These are phyloP conservation scores for Mycena vitilis DNA, from an alignment of 768 basidiomycete species.

Conservation along the genomic window DNA sequence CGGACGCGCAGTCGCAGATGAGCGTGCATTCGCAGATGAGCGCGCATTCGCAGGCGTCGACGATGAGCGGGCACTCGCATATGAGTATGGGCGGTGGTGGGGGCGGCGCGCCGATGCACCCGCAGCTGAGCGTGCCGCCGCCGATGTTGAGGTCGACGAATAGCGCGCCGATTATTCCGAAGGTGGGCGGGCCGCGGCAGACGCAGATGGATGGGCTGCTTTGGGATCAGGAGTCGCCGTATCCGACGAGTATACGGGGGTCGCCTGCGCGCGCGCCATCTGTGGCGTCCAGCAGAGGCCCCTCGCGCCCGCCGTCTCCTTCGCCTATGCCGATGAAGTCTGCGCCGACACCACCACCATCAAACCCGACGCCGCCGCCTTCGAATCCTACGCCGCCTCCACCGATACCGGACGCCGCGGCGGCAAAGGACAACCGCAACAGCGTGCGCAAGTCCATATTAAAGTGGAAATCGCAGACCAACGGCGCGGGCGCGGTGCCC, in stretches of 20 bases:
- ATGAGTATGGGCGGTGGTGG: slow-evolving; percentile 15
- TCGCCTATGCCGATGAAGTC: slow-evolving; percentile 40
- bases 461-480: slow-evolving; percentile 69
- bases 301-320: slow-evolving; percentile 41
- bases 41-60: no score
- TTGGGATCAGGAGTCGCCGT: slow-evolving; percentile 81
- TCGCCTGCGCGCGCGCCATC: slow-evolving; percentile 37
- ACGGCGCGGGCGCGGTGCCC: slow-evolving; percentile 35
- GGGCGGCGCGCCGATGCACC: not conserved
- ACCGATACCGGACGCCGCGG: slow-evolving; percentile 12
- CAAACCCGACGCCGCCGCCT: slow-evolving; percentile 32
- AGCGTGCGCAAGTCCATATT: slow-evolving; percentile 76
- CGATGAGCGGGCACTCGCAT: not conserved
- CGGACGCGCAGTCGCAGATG: slow-evolving; percentile 12
- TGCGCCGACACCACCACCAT: no score
- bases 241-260: slow-evolving; percentile 56
- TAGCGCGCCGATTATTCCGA: slow-evolving; percentile 52
- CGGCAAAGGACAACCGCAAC: slow-evolving; percentile 50
- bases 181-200: slow-evolving; percentile 52
- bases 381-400: slow-evolving; percentile 34
- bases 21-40: slow-evolving; percentile 16
- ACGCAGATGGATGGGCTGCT: slow-evolving; percentile 61
- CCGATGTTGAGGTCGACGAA: slow-evolving; percentile 37
- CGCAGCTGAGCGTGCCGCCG: slow-evolving; percentile 34
- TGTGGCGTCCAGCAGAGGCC: slow-evolving; percentile 23